Base-by-base conservation (phyloP, 352 stramenopile species). In the Globisporangium alternatum region DNA sequence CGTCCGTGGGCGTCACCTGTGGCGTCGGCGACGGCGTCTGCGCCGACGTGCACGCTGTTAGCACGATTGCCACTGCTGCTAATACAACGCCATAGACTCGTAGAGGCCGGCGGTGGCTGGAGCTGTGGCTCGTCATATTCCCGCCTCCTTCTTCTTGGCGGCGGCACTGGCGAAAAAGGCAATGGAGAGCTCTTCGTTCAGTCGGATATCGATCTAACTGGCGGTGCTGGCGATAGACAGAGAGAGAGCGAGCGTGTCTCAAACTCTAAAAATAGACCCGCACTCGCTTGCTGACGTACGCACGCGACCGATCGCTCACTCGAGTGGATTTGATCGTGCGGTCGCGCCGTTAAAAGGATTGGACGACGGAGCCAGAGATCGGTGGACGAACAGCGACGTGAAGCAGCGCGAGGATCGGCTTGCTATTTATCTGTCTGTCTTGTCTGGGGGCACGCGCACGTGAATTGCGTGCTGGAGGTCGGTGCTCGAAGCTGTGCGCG, bases 1-100 rank as follows among this genome's bases (percentile, higher is more conserved):
- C 70, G 62, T 81, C 74, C 15, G 74, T 78, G 3, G 74, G 74
- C 28, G 66, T 56, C 30, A 48, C 33, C 19, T 62, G 54, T 13
- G 62, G 62, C 7, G 62, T 68, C 22, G 53, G 62, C 17, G 62
- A n/a, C 6, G 62, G 54, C 19, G 62, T 37, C n/a, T 49, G 21
- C 9, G 48, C 30, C 2, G 15, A 28, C 15, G 6, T 22, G 19
- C 55, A 51, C 21, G 15, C 25, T 19, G 35, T 15, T 15, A 22
- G 4, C 31, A 35, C 17, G 1, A 31, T 21, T 10, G 12, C 33
- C 1, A 28, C 25, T 28, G 30, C 33, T 30, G 30, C 30, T 17
- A 28, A 43, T 17, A 56, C 15, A 21, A n/a, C 41, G 41, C 41
- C 41, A 47, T 47, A 47, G n/a, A n/a, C n/a, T n/a, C n/a, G n/a